These are phyloP conservation scores for Ceratonia siliqua DNA, from an alignment of 306 rosid genomes.

Conservation along the genomic window DNA sequence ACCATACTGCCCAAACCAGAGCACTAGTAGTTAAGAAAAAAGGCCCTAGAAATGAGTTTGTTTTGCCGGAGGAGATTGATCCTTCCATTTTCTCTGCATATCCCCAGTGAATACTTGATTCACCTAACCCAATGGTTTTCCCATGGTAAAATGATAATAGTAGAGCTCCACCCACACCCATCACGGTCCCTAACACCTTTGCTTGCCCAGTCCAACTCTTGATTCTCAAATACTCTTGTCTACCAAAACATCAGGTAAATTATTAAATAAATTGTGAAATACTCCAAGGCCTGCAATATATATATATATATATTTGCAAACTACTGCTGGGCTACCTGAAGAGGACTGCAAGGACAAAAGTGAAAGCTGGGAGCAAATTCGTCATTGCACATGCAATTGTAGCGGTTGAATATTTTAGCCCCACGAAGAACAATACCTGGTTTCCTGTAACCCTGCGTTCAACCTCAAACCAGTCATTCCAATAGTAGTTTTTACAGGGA, in stretches of 20 bases:
- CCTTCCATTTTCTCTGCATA: conserved; percentile 46
- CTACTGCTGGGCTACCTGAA: conserved; percentile 48
- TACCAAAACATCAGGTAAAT: background rate
- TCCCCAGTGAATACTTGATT: conserved; percentile 65
- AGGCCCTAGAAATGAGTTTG: conserved; percentile 53
- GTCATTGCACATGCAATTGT: conserved; percentile 63
- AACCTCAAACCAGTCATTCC: background rate
- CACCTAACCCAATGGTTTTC: conserved; percentile 39
- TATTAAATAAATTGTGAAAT: background rate
- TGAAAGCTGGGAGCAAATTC: conserved; percentile 80
- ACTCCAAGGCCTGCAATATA: background rate
- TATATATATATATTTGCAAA: background rate
- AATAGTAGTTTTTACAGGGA: background rate
- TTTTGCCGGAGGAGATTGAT: conserved; percentile 22
- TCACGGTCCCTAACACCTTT: conserved; percentile 60
- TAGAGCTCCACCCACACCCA: conserved; percentile 76
- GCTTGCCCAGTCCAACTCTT: conserved; percentile 54
- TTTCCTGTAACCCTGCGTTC: conserved; percentile 69
- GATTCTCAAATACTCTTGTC: conserved; percentile 65
- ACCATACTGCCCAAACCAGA: conserved; percentile 62
- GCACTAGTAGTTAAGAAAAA: conserved; percentile 47
- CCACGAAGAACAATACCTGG: conserved; percentile 62
- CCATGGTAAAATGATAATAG: conserved; percentile 82
- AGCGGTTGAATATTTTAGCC: conserved; percentile 61
- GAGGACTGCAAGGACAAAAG: conserved; percentile 70